Evolutionary conservation across 1,284 basidiomycete species (phyloP).

Genomic region (Cystobasidium slooffiae): DNA sequence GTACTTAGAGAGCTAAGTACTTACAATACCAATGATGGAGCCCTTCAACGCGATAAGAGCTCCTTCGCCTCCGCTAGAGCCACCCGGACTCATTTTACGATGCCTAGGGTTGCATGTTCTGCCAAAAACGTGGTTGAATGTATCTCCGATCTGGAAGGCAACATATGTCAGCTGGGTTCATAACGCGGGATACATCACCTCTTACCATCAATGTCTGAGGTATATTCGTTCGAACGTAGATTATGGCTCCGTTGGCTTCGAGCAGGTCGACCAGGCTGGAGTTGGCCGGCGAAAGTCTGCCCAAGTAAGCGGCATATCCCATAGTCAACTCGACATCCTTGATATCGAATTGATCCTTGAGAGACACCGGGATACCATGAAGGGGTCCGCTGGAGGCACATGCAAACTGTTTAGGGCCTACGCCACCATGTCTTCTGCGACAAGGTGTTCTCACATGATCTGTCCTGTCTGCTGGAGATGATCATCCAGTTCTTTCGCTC

Average conservation of each 20-base stretch:
- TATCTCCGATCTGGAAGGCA: conserved; percentile 45
- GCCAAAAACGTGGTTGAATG: conserved; percentile 55
- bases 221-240: conserved; percentile 54
- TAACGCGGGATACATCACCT: too few relatives aligned
- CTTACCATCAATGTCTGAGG: conserved; percentile 49
- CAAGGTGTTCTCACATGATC: not conserved
- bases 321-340: conserved; percentile 59
- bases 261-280: conserved; percentile 47
- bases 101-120: conserved; percentile 58
- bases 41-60: conserved; percentile 57
- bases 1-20: not conserved
- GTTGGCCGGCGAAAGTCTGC: conserved; percentile 35
- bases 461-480: not conserved
- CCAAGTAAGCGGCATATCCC: conserved; percentile 44
- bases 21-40: conserved; percentile 53
- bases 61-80: conserved; percentile 59
- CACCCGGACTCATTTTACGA: conserved; percentile 56
- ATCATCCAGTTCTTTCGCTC: conserved; percentile 35
- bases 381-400: conserved; percentile 63
- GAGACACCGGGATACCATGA: conserved; percentile 68
- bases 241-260: conserved; percentile 53
- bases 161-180: too few relatives aligned
- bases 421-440: conserved; percentile 36
- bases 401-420: not conserved
- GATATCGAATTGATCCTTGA: conserved; percentile 62